These are phyloP conservation scores for Rhypophila decipiens DNA, from an alignment of 495 filamentous ascomycete genomes.

Conservation along the genomic window DNA sequence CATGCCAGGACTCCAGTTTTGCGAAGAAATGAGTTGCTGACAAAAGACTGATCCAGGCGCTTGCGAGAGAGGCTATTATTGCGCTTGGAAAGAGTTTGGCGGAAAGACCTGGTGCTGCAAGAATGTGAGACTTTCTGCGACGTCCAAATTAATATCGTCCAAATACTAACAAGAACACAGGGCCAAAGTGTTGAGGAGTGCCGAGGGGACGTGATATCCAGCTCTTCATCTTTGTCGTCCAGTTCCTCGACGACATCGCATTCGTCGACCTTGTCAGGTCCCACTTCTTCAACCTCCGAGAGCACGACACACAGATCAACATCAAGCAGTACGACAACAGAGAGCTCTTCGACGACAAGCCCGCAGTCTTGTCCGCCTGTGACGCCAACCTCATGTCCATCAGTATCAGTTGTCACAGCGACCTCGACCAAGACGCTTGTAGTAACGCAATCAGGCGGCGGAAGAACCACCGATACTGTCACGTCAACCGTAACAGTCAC, in stretches of 20 bases:
- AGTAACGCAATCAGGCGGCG: not conserved
- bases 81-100: constrained; percentile 20
- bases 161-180: constrained; percentile 6
- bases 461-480: not conserved
- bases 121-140: constrained; percentile 11
- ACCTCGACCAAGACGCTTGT: constrained; percentile 1
- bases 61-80: constrained; percentile 23
- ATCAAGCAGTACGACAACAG: not conserved
- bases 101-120: constrained; percentile 24
- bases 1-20: not conserved
- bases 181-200: constrained; percentile 23
- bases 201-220: constrained; percentile 4
- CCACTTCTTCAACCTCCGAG: not conserved
- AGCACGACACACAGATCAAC: not conserved
- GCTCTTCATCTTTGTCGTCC: not conserved
- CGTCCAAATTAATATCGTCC: not conserved
- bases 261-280: not conserved
- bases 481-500: constrained; percentile 6
- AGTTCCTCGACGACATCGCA: not conserved
- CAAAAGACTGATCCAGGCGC: constrained; percentile 8
- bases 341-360: not conserved
- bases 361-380: not conserved
- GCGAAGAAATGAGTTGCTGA: not conserved
- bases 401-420: not conserved
- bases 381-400: not conserved